Evolutionary conservation across 768 basidiomycete species (phyloP), one percentile per base, ranked within the genome.

Genomic region (Porpolomopsis calyptriformis): DNA sequence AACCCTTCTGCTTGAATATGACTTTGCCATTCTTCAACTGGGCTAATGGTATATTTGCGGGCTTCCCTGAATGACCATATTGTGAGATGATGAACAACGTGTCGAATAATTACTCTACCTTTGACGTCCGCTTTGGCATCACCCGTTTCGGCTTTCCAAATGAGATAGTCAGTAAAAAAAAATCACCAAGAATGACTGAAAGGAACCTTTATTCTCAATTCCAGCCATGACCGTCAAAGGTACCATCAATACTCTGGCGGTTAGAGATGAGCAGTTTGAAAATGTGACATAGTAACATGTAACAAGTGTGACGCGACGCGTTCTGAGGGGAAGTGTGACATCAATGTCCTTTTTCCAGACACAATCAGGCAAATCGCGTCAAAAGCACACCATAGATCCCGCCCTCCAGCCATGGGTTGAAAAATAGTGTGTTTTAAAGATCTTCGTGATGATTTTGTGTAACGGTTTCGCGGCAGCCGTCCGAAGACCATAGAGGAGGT

Each of bases 401-500:
- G 70, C 68, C 18, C 61, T 78, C 31, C 88, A 91, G 58, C 91
- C 96, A 50, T 99, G 96, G 96, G 92, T 99, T 0, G 96, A 99
- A 67, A 97, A 97, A 77, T 99, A 98, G 92, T 93, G 34, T 41
- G 78, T 65, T 8, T 8, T 19, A 2, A 0, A 26, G 11, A 6
- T n/a, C n/a, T 33, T 1, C 25, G 34, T n/a, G 39, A 43, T 12
- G 10, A 6, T 4, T 22, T 22, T 37, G 37, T 27, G 40, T 38
- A 34, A n/a, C 19, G 50, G 31, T 48, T 43, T 45, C 24, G 43
- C 27, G 40, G 22, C 59, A 97, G 92, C 61, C 87, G 96, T 42
- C 96, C 96, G 40, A 90, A 89, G 65, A 97, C 93, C 18, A 97
- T 99, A 51, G 90, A 96, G 57, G 96, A 99, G 61, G 82, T 99